Evolutionary conservation across 805 yeast species (phyloP).

Genomic region (Nakazawaea pomicola): DNA sequence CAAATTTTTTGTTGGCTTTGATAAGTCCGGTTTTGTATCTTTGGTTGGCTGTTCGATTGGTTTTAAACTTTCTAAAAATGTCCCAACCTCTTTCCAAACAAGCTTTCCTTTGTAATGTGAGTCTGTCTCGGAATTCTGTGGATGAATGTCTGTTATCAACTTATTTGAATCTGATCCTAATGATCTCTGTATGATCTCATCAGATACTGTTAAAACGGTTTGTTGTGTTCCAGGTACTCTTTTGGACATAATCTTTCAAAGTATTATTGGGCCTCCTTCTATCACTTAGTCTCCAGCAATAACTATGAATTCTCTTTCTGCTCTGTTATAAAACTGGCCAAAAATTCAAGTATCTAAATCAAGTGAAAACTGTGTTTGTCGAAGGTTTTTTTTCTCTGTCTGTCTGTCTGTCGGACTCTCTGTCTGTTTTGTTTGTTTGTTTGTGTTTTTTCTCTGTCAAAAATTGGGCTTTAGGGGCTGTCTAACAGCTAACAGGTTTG

Average conservation of each 20-base stretch:
- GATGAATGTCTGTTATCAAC: constrained; percentile 5
- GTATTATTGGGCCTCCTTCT: not conserved
- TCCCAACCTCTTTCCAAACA: constrained; percentile 31
- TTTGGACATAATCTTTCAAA: constrained; percentile 11
- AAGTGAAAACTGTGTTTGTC: too few species aligned
- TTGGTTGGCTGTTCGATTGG: constrained; percentile 12
- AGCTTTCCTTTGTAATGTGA: constrained; percentile 7
- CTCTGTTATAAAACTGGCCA: too few species aligned
- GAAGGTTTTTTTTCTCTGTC: not conserved
- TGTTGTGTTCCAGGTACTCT: constrained; percentile 14
- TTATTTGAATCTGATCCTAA: constrained; percentile 11
- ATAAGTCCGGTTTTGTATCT: constrained; percentile 3
- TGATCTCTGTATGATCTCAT: constrained; percentile 12
- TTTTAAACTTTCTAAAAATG: constrained; percentile 26
- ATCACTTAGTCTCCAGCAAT: not conserved
- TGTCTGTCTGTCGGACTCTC: too few species aligned
- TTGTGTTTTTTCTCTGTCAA: not conserved
- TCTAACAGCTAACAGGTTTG: too few species aligned
- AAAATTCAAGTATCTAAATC: too few species aligned
- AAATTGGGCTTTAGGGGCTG: constrained; percentile 1
- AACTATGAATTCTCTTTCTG: not conserved
- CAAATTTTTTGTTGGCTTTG: constrained; percentile 25
- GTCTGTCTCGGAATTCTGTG: not conserved
- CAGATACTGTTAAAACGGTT: constrained; percentile 11
- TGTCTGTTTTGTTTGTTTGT: too few species aligned